Base-by-base conservation (phyloP, 2,329 filamentous ascomycete genomes). In the Diplodia intermedia region DNA sequence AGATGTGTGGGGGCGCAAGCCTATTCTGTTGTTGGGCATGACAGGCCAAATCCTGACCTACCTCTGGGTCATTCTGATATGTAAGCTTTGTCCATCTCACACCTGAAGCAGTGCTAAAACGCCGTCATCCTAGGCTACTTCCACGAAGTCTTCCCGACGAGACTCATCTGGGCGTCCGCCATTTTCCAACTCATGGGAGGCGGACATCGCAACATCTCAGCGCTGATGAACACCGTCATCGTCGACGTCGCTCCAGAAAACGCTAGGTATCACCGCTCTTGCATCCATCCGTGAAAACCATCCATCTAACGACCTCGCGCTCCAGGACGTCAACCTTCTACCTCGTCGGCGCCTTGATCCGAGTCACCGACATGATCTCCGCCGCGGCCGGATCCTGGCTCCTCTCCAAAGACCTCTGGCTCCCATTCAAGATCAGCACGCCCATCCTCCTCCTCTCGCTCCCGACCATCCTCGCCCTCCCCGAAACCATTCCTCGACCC, bases 161-260 rank as follows among this genome's bases (percentile, higher is more conserved):
- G 43, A 36, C 26, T 67, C 5, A 54, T 67, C 15, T 67, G 65
- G 65, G 65, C 65, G 18, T 60, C 55, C 26, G 54, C 54, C 7
- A 15, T 52, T n/a, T 67, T 67, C 43, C 65, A 67, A 23, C 60
- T 67, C 14, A 40, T 67, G 43, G 65, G 65, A 14, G 65, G 65
- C 3, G 65, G 65, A 1, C 54, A 67, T 33, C 65, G 65, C 18
- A 56, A 57, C 18, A 53, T 67, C 50, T 57, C 47, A 31, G 54
- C 65, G 2, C 54, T 67, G 5, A 61, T 67, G 54, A 67, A 67
- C 23, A 67, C 65, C 3, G 55, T 67, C 6, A 67, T 67, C 20
- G 65, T 67, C 8, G 65, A 67, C 31, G 65, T 67, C 14, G 65
- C 65, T 20, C 65, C 65, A 3, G 33, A 67, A 20, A 31, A 52